Evolutionary conservation across 2,329 filamentous ascomycete genomes (phyloP), one percentile per base, ranked within the genome.

Genomic region (Trichoderma koningiopsis): DNA sequence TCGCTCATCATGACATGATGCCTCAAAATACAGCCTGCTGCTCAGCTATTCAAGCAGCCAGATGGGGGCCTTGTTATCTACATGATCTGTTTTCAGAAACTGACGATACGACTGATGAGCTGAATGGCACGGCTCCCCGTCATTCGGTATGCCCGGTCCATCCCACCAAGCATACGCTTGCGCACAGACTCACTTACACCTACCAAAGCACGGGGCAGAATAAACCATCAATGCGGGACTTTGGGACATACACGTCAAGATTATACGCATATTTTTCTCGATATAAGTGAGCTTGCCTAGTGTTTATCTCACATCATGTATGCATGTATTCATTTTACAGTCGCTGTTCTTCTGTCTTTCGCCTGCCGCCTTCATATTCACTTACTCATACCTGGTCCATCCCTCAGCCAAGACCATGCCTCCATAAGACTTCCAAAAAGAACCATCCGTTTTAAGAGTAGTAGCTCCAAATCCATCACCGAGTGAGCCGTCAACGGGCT

Each of bases 131-230:
- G 14, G 14, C 27, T 56, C 16, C 40, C 40, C 35, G n/a, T n/a
- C 31, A n/a, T 47, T 47, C 37, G 52, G 49, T 49, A 65, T 47
- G n/a, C 13, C 52, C 62, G 52, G 22, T 13, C 62, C 62, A 56
- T 57, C 62, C 40, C 37, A 56, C 27, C 52, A 65, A 24, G 8
- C 11, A 11, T 14, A 31, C 52, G 29, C 22, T 5, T 43, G 27
- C 62, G 27, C 52, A 27, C 52, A 55, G 27, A 55, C 52, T 27
- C 11, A 55, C 52, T 27, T 24, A 55, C 52, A 55, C 43, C 40
- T 16, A 7, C 40, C 40, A 19, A 43, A 43, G 6, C 16, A 8
- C 2, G 40, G 40, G 40, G n/a, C 40, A 43, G 16, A 43, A n/a
- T 27, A n/a, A 19, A n/a, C 5, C 19, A 6, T 16, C 5, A 43